Evolutionary conservation across 345 rosid genomes (phyloP).

Genomic region (Dipteronia sinensis): DNA sequence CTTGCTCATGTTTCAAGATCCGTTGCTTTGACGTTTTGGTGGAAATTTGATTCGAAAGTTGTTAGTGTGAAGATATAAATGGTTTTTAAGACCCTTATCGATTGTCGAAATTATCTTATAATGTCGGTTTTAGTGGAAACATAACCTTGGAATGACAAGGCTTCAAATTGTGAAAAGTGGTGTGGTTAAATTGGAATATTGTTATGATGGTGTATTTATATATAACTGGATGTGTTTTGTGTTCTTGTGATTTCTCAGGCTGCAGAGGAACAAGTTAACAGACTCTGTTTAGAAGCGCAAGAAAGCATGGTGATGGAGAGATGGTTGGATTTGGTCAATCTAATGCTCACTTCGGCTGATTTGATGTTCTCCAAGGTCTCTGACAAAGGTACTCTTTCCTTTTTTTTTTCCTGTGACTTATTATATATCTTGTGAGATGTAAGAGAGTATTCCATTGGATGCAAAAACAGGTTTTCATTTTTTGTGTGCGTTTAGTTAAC

Average conservation of each 20-base stretch:
- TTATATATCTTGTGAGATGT: neutral
- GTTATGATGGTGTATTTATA: neutral
- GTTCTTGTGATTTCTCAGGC: conserved; percentile 37
- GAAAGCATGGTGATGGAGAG: conserved; percentile 59
- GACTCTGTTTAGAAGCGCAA: conserved; percentile 82
- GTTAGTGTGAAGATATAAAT: neutral
- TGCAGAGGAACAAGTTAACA: conserved; percentile 70
- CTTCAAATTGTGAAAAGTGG: too few relatives aligned
- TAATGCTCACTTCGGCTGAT: conserved; percentile 92
- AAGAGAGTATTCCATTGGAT: neutral
- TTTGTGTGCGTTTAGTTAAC: neutral
- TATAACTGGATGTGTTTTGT: neutral
- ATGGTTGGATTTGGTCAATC: conserved; percentile 79
- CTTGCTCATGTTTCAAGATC: neutral
- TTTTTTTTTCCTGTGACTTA: neutral
- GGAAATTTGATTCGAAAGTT: neutral
- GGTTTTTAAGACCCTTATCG: neutral
- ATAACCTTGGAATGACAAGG: too few relatives aligned
- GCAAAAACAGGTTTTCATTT: too few relatives aligned
- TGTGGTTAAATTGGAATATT: neutral
- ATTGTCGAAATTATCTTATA: too few relatives aligned
- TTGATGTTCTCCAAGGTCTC: conserved; percentile 83
- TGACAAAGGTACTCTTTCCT: conserved; percentile 68
- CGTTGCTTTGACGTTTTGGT: neutral
- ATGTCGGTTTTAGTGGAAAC: too few relatives aligned